Evolutionary conservation across 2,329 filamentous ascomycete species (phyloP), one percentile per base, ranked within the genome.

Genomic region (Botrytis tulipae): DNA sequence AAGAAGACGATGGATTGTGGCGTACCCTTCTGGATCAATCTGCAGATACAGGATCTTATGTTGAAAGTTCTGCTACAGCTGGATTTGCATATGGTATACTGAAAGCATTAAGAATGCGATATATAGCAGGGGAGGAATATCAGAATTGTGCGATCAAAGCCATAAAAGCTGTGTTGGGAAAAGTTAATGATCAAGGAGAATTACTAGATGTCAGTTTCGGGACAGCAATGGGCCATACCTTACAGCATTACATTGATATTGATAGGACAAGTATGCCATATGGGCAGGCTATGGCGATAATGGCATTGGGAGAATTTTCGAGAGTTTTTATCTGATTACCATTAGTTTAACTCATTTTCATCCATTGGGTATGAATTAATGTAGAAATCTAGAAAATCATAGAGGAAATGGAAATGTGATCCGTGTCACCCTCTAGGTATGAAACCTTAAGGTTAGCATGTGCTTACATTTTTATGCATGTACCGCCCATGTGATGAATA

Each of bases 251-350:
- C 80, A 91, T 92, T 82, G 88, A 93, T 76, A 94, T 95, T 73
- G 87, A 90, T 2, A 83, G 91, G 75, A 95, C 93, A 3, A 91
- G 90, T 77, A 95, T 95, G 93, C 93, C 92, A 10, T 95, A 95
- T 78, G 93, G 93, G 0, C 93, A 95, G 81, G 91, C 92, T 0
- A 94, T 95, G 92, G 92, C 91, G 0, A 93, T 94, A 76, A 94
- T 95, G 90, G 90, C 91, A 0, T 81, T 95, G 76, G 92, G 91
- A 0, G 93, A 95, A 82, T 92, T 91, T 77, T 80, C 93, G 81
- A 85, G 91, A 35, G 62, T 72, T 9, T 74, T 57, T 16, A 72
- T 74, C 20, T 74, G 62, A 72, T 66, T 6, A 6, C 9, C 16
- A 32, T 29, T 12, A 10, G 40, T 54, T 40, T 16, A 29, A 40